Evolutionary conservation across 352 stramenopile species (phyloP), one percentile per base, ranked within the genome.

Genomic region (Plasmopara halstedii): DNA sequence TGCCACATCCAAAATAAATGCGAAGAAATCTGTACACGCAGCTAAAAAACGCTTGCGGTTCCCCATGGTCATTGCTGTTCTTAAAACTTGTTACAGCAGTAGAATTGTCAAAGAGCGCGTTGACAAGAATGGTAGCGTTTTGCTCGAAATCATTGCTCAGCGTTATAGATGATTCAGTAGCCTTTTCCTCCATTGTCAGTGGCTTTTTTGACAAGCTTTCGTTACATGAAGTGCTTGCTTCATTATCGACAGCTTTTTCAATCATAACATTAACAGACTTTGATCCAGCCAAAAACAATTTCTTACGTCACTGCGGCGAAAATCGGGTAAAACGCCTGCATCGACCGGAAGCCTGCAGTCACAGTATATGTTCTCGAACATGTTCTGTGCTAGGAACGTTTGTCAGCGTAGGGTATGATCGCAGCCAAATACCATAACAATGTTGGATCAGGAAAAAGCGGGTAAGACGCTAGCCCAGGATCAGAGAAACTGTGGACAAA

Each of bases 11-110:
- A 43, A 71, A 71, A 42, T 86, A 69, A 47, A 78, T 78, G 36
- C 73, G 84, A 15, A 81, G 53, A 20, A 86, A 86, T 32, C 84
- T 86, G 38, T 71, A 71, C 50, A 86, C 69, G 67, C 56, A 10
- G 57, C 62, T 29, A 58, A 43, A 29, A 61, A 45, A 20, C 58
- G 53, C 46, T 80, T 83, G 40, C 70, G 70, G 22, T 74, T 76
- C 26, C 54, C 69, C 11, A 22, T 47, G 4, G 58, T 34, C 1
- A 18, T 25, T 29, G 31, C 25, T 9, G 15, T n/a, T n/a, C n/a
- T n/a, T 17, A 6, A 34, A 31, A 18, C 23, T 27, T 31, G 42
- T 20, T 14, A 56, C 41, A 21, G 45, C 48, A n/a, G 46, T 20
- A 9, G 36, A 50, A 50, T 51, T 25, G 50, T 36, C 18, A 63